Conservation (phyloP, 2,329 filamentous ascomycete species). For the Xylariaceae sp. region DNA sequence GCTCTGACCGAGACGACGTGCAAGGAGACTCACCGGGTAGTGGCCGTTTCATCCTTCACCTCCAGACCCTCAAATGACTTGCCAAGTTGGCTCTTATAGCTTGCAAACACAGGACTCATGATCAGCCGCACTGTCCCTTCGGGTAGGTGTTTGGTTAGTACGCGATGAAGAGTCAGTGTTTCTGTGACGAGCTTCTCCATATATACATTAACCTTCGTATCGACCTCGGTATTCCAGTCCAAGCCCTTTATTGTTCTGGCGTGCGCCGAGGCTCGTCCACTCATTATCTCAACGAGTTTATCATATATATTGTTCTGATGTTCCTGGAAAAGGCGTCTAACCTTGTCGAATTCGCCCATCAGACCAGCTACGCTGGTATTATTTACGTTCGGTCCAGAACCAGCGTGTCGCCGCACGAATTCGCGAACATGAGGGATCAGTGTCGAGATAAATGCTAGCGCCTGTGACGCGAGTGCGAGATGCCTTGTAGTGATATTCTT, state of each 20-base stretch:
- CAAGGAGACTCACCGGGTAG: slow-evolving; percentile 62
- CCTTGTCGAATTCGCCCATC: slow-evolving; percentile 84
- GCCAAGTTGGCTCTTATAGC: slow-evolving; percentile 76
- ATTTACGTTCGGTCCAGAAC: slow-evolving; percentile 36
- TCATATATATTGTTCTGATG: slow-evolving; percentile 89
- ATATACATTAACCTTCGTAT: slow-evolving; percentile 56
- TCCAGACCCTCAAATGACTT: slow-evolving; percentile 62
- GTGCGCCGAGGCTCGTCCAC: slow-evolving; percentile 67
- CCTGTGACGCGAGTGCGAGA: slow-evolving; percentile 85
- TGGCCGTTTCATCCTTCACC: slow-evolving; percentile 63
- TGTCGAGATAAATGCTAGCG: slow-evolving; percentile 79
- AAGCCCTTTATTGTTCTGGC: slow-evolving; percentile 70
- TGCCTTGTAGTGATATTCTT: slow-evolving; percentile 98
- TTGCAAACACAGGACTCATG: slow-evolving; percentile 79
- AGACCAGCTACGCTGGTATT: slow-evolving; percentile 49
- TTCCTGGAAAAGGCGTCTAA: slow-evolving; percentile 77
- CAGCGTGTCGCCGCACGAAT: slow-evolving; percentile 75
- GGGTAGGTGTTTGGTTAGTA: slow-evolving; percentile 75
- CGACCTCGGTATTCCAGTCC: slow-evolving; percentile 62
- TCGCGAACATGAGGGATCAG: slow-evolving; percentile 88
- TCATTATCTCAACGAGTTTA: slow-evolving; percentile 92
- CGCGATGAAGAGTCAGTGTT: slow-evolving; percentile 77
- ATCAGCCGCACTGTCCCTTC: slow-evolving; percentile 75
- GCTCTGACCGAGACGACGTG: neutral
- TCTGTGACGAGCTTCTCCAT: slow-evolving; percentile 88